Evolutionary conservation across 2,329 filamentous ascomycete species (phyloP).

Genomic region (Monilinia fructigena): DNA sequence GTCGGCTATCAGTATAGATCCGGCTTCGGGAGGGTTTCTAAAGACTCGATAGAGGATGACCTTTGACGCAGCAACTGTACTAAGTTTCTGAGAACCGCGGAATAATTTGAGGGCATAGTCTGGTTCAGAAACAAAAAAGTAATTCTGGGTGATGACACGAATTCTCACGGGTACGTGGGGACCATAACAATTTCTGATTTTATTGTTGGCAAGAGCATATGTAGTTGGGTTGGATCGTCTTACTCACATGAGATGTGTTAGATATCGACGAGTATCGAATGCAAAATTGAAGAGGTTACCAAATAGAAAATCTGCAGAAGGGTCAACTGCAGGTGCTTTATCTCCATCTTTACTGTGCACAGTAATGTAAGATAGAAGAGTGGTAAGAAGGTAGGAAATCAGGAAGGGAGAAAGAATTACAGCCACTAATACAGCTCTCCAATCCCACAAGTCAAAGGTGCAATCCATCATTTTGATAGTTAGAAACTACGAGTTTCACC

Average conservation of each 20-base stretch:
- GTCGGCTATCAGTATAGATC: slow-evolving; percentile 22
- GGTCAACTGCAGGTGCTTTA: slow-evolving; percentile 28
- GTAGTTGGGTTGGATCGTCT: background rate
- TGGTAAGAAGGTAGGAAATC: slow-evolving; percentile 20
- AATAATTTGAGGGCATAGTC: slow-evolving; percentile 29
- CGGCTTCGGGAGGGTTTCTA: slow-evolving; percentile 24
- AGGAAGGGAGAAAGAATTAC: slow-evolving; percentile 21
- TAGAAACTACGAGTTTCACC: no score
- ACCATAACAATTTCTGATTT: slow-evolving; percentile 26
- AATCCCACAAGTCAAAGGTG: slow-evolving; percentile 11
- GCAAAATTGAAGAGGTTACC: slow-evolving; percentile 31
- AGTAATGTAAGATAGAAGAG: slow-evolving; percentile 17
- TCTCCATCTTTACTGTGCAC: slow-evolving; percentile 18
- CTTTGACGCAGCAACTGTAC: slow-evolving; percentile 20
- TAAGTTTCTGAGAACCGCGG: slow-evolving; percentile 27
- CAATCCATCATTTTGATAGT: background rate
- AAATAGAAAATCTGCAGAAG: slow-evolving; percentile 28
- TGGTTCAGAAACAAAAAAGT: slow-evolving; percentile 30
- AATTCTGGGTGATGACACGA: slow-evolving; percentile 25
- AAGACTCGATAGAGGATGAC: slow-evolving; percentile 26
- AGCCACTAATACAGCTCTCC: slow-evolving; percentile 14
- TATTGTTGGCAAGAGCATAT: background rate
- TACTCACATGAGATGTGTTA: slow-evolving; percentile 26
- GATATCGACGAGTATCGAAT: slow-evolving; percentile 25
- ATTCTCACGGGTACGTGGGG: slow-evolving; percentile 27